Conservation (phyloP, 2,329 filamentous ascomycete genomes). For the Colletotrichum theobromicola region DNA sequence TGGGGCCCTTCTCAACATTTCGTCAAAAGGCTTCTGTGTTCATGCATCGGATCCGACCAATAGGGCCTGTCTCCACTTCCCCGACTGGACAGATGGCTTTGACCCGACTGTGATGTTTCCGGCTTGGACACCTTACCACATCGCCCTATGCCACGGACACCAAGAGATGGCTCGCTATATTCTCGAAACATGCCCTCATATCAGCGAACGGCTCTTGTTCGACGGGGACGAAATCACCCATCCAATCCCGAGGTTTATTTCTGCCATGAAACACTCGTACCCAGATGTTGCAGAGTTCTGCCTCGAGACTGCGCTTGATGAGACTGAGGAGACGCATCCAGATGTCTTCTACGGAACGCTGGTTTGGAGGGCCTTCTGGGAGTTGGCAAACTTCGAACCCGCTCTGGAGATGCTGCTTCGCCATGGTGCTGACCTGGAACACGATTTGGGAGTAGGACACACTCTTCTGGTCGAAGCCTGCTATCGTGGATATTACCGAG, state of each 20-base stretch:
- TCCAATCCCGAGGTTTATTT: neutral
- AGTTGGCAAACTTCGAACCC: neutral
- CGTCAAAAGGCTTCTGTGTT: neutral
- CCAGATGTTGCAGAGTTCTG: neutral
- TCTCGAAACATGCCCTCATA: neutral
- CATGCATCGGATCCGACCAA: neutral
- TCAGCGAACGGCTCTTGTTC: neutral
- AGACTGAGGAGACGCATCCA: neutral
- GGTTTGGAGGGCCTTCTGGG: neutral
- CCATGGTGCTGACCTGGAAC: neutral
- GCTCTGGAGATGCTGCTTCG: neutral
- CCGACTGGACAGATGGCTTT: neutral
- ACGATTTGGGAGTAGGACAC: neutral
- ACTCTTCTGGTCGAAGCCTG: neutral
- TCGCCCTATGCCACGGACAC: neutral
- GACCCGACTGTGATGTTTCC: neutral
- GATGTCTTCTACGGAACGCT: neutral
- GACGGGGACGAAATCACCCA: fast-evolving
- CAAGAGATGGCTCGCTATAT: neutral
- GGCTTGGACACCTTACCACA: neutral
- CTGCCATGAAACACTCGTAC: neutral
- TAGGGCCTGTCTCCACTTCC: neutral
- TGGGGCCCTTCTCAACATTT: neutral
- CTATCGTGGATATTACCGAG: neutral
- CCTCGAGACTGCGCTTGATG: neutral